Evolutionary conservation across 2,329 filamentous ascomycete genomes (phyloP), one percentile per base, ranked within the genome.

Genomic region (Pseudogymnoascus sp.): DNA sequence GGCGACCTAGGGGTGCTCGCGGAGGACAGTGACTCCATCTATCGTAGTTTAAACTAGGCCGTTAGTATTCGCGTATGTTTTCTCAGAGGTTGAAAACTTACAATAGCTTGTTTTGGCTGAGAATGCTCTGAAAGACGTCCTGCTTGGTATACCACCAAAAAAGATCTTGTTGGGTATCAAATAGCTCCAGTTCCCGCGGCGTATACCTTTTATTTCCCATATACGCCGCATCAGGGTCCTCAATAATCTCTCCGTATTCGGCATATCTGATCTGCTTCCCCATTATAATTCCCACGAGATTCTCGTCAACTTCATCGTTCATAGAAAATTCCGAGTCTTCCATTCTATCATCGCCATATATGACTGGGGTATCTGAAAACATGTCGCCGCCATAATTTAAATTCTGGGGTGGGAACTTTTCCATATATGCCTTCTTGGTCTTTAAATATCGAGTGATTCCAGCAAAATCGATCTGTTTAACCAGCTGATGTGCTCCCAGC

Each of bases 111-210:
- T 93, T 92, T 7, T 91, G 93, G 67, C 92, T 94, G 25, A 97
- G 78, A 64, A 97, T 84, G 71, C 90, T 92, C 73, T 97, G 93
- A 68, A 93, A 95, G 7, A 89, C 85, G 72, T 97, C 94, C 79
- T 97, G 94, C 74, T 96, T 96, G 69, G 84, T 87, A 72, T 92
- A 97, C 89, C 92, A 97, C 92, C 93, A 99, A 71, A 89, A 95
- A 4, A 97, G 76, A 74, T 97, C 94, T 66, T 89, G 85, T 39
- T 94, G 80, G 13, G 89, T 87, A 69, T 94, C 89, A 69, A 89
- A 96, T 40, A 83, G 86, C 65, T 90, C 87, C 58, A 96, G 81
- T 64, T 97, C 92, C 64, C 77, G 80, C 36, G 66, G 60, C 1
- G 70, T 67, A 39, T 69, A 72, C 13, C 64, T 58, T 60, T 64